Percentiles rank a stretch among this genome's conserved stretches.
Conservation (phyloP, 73 alveolate genomes). For the Tetrahymena elliotti region DNA sequence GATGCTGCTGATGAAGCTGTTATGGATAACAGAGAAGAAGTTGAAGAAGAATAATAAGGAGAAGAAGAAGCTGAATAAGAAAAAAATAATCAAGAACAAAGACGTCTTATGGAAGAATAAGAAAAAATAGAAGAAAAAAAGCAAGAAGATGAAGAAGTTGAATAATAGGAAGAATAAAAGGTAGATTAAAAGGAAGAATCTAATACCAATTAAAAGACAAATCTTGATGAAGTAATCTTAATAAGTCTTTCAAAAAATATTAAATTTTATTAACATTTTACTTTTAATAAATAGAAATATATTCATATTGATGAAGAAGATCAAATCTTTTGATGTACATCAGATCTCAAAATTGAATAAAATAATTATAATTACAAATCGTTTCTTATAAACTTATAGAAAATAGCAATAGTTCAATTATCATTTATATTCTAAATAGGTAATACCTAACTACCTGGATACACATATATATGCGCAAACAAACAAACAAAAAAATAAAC, state of each 20-base stretch:
- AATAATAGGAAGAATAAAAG: neutral
- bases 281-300: neutral
- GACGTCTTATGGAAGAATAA: neutral
- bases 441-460: neutral
- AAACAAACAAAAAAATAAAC: no score
- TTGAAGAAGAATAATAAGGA: conserved; percentile 44
- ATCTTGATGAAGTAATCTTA: neutral
- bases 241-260: no score
- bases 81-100: neutral
- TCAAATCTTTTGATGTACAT: neutral
- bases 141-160: neutral
- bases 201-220: neutral
- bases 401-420: neutral
- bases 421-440: neutral
- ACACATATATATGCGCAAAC: neutral
- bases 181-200: neutral
- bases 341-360: neutral
- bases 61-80: conserved; percentile 15
- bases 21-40: conserved; percentile 73
- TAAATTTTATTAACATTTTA: neutral
- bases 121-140: neutral
- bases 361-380: neutral
- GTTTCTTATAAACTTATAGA: neutral
- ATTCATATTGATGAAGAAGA: neutral
- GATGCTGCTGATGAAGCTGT: conserved; percentile 74